Base-by-base conservation (phyloP, 1,139 yeast species). In the Petasospora fabianii region DNA sequence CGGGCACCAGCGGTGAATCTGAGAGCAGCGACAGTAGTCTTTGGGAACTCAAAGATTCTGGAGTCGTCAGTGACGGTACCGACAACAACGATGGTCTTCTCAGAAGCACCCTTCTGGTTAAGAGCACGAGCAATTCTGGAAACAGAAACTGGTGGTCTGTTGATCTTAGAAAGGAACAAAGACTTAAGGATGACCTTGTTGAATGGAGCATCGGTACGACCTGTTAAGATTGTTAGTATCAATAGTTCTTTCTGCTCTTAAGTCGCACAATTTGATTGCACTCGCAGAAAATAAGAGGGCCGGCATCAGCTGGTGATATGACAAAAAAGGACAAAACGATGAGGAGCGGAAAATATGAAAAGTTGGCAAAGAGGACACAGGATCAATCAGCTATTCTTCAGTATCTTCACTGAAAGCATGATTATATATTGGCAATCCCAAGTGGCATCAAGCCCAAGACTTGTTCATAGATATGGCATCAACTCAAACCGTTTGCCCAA, bases 1-100 rank as follows among this genome's bases (percentile, higher is more conserved):
- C 85, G 88, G 70, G 99, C 99, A 75, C 95, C 85, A 65, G 92
- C 95, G 61, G 99, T 94, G 88, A 92, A 90, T 77, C 96, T 88
- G 71, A 92, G 84, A 71, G 98, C 99, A 65, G 98, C 97, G 63
- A 92, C 84, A 57, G 97, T 86, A 64, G 94, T 75, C 83, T 90
- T 90, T 75, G 97, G 97, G 80, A 87, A 79, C 64, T 82, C 86
- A 60, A 80, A 75, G 69, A 92, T 73, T 80, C 97, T 90, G 84
- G 76, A 74, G 77, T 92, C 99, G 64, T 90, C 97, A 60, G 98
- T 92, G 62, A 92, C 94, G 72, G 99, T 94, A 74, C 98, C 97
- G 62, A 90, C 97, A 76, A 92, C 96, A 61, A 94, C 99, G 61
- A 92, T 73, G 67, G 87, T 90, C 85, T 90, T 92, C 64, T 79